A percentile compares a stretch with the other conserved stretches of the same genome.
These are phyloP conservation scores for Lenwebbia sp. DNA, from an alignment of 345 rosid genomes.

Conservation along the genomic window DNA sequence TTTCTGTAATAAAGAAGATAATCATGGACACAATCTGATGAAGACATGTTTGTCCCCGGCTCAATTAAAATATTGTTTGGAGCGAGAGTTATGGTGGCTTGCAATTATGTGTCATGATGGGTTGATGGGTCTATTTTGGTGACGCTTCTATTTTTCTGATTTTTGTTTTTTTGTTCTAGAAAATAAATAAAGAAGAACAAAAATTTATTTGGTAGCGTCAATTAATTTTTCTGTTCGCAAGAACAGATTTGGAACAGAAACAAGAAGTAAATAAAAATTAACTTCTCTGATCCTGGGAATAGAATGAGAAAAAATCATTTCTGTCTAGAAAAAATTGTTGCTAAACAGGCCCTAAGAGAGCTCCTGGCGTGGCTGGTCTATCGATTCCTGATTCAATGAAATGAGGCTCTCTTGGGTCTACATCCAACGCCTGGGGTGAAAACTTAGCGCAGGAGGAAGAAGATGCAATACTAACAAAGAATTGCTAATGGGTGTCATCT, in stretches of 20 bases:
- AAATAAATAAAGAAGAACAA: too few relatives aligned
- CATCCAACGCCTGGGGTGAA: not conserved
- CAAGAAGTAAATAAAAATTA: too few relatives aligned
- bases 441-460: not conserved
- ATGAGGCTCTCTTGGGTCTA: not conserved
- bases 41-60: not conserved
- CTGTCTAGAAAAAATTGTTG: too few relatives aligned
- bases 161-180: too few relatives aligned
- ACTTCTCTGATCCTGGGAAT: too few relatives aligned
- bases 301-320: too few relatives aligned
- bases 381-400: not conserved
- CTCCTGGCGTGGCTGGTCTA: not conserved
- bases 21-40: slow-evolving; percentile 3
- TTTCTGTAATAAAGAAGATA: not conserved
- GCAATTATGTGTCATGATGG: not conserved
- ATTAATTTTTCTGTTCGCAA: too few relatives aligned
- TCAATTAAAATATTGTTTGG: not conserved
- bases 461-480: not conserved
- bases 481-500: not conserved
- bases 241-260: too few relatives aligned
- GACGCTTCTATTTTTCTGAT: too few relatives aligned
- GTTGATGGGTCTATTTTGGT: too few relatives aligned
- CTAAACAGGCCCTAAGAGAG: too few relatives aligned
- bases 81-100: not conserved
- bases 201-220: too few relatives aligned